Evolutionary conservation across 106 monocot species (phyloP).

Genomic region (Gastrodia elata): DNA sequence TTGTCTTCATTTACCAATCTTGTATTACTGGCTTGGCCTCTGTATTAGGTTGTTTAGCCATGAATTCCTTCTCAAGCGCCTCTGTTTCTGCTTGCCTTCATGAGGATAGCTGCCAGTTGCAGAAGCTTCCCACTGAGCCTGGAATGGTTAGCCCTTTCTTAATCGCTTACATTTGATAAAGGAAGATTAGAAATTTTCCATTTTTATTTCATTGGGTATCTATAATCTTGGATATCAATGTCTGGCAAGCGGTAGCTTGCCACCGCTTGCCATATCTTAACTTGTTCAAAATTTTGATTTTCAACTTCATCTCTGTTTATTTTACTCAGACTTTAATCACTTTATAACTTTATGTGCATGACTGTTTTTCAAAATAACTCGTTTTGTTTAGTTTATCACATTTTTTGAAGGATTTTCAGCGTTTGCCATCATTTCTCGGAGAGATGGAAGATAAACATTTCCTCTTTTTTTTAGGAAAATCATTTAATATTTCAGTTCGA

Average conservation of each 20-base stretch:
- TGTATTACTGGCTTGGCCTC: not conserved
- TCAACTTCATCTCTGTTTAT: too few species aligned
- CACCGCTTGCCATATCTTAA: too few species aligned
- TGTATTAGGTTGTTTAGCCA: not conserved
- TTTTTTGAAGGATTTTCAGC: slow-evolving; percentile 2
- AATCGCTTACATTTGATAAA: too few species aligned
- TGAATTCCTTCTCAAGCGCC: slow-evolving; percentile 27
- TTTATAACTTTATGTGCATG: too few species aligned
- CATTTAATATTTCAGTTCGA: not conserved
- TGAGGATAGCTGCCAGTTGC: not conserved
- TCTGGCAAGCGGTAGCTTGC: too few species aligned
- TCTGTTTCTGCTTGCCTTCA: slow-evolving; percentile 2
- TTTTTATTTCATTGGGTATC: not conserved
- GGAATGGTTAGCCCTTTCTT: slow-evolving; percentile 7
- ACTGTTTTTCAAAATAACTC: not conserved
- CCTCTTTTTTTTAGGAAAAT: not conserved
- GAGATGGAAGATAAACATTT: not conserved
- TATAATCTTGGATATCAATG: too few species aligned
- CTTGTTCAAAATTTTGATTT: too few species aligned
- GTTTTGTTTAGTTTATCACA: not conserved
- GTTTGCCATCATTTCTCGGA: not conserved
- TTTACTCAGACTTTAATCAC: too few species aligned
- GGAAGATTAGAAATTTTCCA: not conserved
- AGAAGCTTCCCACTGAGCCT: not conserved
- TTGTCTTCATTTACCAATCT: not conserved